Percentiles rank a stretch among this genome's conserved stretches.
These are phyloP conservation scores for Xylariaceae sp. DNA, from an alignment of 2,329 filamentous ascomycete genomes.

Conservation along the genomic window DNA sequence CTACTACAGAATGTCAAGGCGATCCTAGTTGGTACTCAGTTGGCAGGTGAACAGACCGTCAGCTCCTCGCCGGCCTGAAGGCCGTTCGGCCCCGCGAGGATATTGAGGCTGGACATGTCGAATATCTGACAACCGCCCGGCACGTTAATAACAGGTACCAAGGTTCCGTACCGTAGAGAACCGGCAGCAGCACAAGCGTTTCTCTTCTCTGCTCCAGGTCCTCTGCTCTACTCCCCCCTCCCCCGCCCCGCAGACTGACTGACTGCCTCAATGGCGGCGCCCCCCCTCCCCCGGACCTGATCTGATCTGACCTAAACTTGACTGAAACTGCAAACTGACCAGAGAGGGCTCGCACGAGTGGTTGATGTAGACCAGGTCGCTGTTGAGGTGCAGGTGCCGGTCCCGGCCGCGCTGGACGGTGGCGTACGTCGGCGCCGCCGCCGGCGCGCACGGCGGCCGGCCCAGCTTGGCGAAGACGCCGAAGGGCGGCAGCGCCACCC, in stretches of 20 bases:
- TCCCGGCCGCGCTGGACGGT: constrained; percentile 53
- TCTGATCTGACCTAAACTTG: too few relatives aligned
- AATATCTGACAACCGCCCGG: constrained; percentile 45
- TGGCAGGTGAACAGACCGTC: constrained; percentile 35
- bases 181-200: too few relatives aligned
- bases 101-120: constrained; percentile 47
- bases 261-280: too few relatives aligned
- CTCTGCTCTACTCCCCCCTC: too few relatives aligned
- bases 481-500: constrained; percentile 49
- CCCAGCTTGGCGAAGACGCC: constrained; percentile 58
- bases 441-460: constrained; percentile 55
- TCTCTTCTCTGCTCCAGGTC: too few relatives aligned
- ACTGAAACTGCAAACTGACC: too few relatives aligned
- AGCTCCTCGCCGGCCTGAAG: constrained; percentile 50
- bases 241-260: too few relatives aligned
- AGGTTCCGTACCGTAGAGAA: too few relatives aligned
- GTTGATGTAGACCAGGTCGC: constrained; percentile 60
- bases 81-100: constrained; percentile 51
- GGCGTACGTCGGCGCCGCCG: constrained; percentile 51
- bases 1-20: too few relatives aligned
- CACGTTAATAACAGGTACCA: too few relatives aligned
- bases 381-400: constrained; percentile 55
- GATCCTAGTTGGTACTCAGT: too few relatives aligned
- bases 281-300: too few relatives aligned
- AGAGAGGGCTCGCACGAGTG: constrained; percentile 61